Evolutionary conservation across 441 rosid species (phyloP).

Genomic region (Euphorbia schlechtendalii): DNA sequence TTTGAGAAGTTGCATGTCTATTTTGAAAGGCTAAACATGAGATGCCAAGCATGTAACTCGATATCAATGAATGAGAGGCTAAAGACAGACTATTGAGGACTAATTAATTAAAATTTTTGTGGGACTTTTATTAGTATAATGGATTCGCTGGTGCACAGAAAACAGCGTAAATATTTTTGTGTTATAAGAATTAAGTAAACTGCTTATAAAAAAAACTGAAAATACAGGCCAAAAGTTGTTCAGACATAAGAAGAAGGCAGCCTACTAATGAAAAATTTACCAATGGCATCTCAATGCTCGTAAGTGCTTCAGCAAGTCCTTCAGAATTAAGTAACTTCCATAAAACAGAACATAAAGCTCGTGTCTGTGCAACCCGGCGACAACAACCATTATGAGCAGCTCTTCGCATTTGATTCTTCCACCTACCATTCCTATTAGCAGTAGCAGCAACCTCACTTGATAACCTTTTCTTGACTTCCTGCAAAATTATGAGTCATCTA

Average conservation of each 20-base stretch:
- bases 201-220: neutral
- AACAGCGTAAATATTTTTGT: neutral
- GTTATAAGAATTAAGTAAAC: neutral
- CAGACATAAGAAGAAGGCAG: slow-evolving; percentile 5
- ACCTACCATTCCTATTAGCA: slow-evolving; percentile 83
- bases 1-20: neutral
- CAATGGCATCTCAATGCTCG: slow-evolving; percentile 76
- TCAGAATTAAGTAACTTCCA: slow-evolving; percentile 92
- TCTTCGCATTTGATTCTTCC: slow-evolving; percentile 95
- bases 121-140: neutral
- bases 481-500: slow-evolving; percentile 23
- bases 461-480: slow-evolving; percentile 92
- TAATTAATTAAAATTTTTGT: neutral
- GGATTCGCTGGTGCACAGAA: neutral
- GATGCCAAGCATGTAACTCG: neutral
- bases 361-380: slow-evolving; percentile 79
- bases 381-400: slow-evolving; percentile 98
- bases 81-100: neutral
- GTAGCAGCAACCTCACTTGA: slow-evolving; percentile 80
- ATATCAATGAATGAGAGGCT: neutral
- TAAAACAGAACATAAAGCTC: slow-evolving; percentile 67
- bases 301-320: slow-evolving; percentile 60
- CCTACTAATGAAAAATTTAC: slow-evolving; percentile 39
- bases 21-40: neutral
- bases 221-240: neutral